Base-by-base conservation (phyloP, 2,329 filamentous ascomycete genomes). In the Fusarium sterilihyphosum region DNA sequence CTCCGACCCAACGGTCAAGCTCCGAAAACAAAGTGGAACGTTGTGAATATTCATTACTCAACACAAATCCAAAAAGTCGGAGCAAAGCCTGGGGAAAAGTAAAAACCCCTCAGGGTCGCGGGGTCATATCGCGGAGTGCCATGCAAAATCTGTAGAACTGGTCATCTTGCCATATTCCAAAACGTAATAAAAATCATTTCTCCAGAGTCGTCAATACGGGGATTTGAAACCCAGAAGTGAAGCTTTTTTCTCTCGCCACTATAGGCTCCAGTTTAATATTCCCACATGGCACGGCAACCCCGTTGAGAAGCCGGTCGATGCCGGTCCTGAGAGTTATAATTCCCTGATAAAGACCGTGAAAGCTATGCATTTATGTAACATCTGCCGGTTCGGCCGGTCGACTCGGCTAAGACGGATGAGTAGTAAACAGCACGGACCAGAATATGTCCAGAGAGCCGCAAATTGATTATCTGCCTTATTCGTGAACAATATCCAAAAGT, bases 321-420 rank as follows among this genome's bases (percentile, higher is more conserved):
- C 71, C 71, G 71, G 71, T 73, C 49, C 22, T 43, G 12, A 35
- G 37, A 58, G 41, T 33, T 17, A 20, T 31, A 46, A 38, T 44
- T 56, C 53, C 53, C 63, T 54, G 65, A 38, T 37, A 69, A 50
- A 31, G 10, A 17, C 47, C 35, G 49, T 41, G 20, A 33, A 16
- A 61, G 31, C 40, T n/a, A 35, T n/a, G 33, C 37, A 26, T 22
- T 29, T 41, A 41, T 59, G 44, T 20, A 52, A 24, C 29, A 52
- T 38, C 57, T 59, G 59, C 70, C 71, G 71, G 67, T 68, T 64
- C 26, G 50, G 43, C 70, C 62, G 70, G 70, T 59, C 46, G 50
- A 61, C 58, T 60, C 76, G 76, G 76, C 70, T 78, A 78, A 72
- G 70, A 66, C 76, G 76, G 76, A 73, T 78, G 56, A 38, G 40